These are phyloP conservation scores for Sorghum bicolor DNA, from an alignment of 176 grass and related monocot species.

Conservation along the genomic window Sorghum_bicolor_NCBIv3 NC_012871.2:59754501-59755000, in stretches of 20 bases:
- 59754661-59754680: neutral
- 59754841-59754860: constrained; percentile 39
- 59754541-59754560: neutral
- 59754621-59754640: neutral
- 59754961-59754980: too few relatives aligned
- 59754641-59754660: neutral
- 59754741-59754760: neutral
- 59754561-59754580: constrained; percentile 1
- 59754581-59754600: neutral
- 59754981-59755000: too few relatives aligned
- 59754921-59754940: too few relatives aligned
- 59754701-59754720: neutral
- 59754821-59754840: neutral
- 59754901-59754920: constrained; percentile 29
- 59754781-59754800: constrained; percentile 7
- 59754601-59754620: neutral
- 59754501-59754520: neutral
- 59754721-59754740: neutral
- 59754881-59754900: constrained; percentile 22
- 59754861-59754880: constrained; percentile 36
- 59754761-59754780: neutral
- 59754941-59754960: too few relatives aligned
- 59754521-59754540: neutral
- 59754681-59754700: neutral
- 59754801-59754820: neutral